Conservation (phyloP, 2,329 filamentous ascomycete genomes). For the Diaporthe aspalathi region DNA sequence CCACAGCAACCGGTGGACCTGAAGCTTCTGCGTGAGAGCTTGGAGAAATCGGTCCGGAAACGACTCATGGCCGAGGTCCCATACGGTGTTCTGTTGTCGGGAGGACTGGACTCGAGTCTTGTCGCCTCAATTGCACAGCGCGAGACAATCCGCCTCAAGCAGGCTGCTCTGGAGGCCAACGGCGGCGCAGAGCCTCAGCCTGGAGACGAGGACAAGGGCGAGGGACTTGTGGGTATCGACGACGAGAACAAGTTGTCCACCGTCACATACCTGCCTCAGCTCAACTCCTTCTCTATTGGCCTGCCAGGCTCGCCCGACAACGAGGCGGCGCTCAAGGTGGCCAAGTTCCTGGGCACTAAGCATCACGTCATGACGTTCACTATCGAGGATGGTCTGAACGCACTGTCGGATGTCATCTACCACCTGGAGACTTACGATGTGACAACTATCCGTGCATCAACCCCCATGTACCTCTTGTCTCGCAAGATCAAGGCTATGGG, state of each 20-base stretch:
- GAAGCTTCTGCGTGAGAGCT: slow-evolving; percentile 80
- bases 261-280: slow-evolving; percentile 89
- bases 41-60: slow-evolving; percentile 94
- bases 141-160: slow-evolving; percentile 83
- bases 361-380: slow-evolving; percentile 99
- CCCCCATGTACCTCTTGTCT: slow-evolving; percentile 97
- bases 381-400: slow-evolving; percentile 95
- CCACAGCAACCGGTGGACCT: slow-evolving; percentile 86
- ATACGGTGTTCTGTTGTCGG: slow-evolving; percentile 94
- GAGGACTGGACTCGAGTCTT: slow-evolving; percentile 94
- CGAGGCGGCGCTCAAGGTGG: slow-evolving; percentile 90
- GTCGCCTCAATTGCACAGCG: slow-evolving; percentile 95
- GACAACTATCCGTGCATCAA: slow-evolving; percentile 97
- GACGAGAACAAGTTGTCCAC: slow-evolving; percentile 90
- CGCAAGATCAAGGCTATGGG: slow-evolving; percentile 99
- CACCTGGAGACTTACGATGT: slow-evolving; percentile 98
- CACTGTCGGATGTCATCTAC: slow-evolving; percentile 96
- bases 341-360: slow-evolving; percentile 96
- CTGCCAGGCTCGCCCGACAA: slow-evolving; percentile 93
- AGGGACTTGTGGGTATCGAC: slow-evolving; percentile 91
- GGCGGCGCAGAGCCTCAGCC: slow-evolving; percentile 50
- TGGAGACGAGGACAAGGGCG: slow-evolving; percentile 69
- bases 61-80: slow-evolving; percentile 98
- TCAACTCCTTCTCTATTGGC: slow-evolving; percentile 99
- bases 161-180: slow-evolving; percentile 67